A percentile compares a stretch with the other conserved stretches of the same genome.
Conservation (phyloP, 2,329 filamentous ascomycete genomes). For the Neofusicoccum sp. region DNA sequence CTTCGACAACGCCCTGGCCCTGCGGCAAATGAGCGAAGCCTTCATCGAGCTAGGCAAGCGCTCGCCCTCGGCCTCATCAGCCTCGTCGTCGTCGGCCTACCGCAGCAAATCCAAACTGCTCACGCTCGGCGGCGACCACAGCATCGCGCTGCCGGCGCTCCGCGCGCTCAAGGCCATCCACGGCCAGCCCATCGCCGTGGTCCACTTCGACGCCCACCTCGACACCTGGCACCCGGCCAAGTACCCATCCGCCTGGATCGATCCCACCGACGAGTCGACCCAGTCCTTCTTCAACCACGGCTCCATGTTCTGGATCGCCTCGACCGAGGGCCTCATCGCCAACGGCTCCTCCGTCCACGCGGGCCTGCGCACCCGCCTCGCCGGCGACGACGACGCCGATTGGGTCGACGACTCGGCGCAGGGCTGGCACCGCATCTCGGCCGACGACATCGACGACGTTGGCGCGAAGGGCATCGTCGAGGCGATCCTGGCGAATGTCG, state of each 20-base stretch:
- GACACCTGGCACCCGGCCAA: constrained; percentile 83
- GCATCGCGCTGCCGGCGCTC: constrained; percentile 51
- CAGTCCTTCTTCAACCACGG: constrained; percentile 83
- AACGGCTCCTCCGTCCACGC: constrained; percentile 78
- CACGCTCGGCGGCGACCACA: constrained; percentile 51
- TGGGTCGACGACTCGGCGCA: constrained; percentile 68
- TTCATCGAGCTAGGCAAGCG: constrained; percentile 66
- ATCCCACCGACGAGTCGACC: constrained; percentile 49
- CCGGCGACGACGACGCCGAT: constrained; percentile 64
- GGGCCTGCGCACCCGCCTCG: constrained; percentile 74
- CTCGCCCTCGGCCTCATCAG: constrained; percentile 35
- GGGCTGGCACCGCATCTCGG: constrained; percentile 76
- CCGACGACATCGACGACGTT: constrained; percentile 84
- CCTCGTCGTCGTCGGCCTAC: constrained; percentile 40
- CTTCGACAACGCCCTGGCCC: constrained; percentile 78
- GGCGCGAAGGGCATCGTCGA: constrained; percentile 69
- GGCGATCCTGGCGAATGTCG: constrained; percentile 68
- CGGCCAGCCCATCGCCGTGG: constrained; percentile 46
- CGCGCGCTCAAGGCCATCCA: constrained; percentile 48
- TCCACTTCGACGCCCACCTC: constrained; percentile 62
- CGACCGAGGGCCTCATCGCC: constrained; percentile 73
- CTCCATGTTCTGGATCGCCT: constrained; percentile 87
- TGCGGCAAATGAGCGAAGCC: constrained; percentile 80
- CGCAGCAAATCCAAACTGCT: constrained; percentile 47
- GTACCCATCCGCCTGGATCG: constrained; percentile 74